A percentile compares a stretch with the other conserved stretches of the same genome.
Evolutionary conservation across 2,329 filamentous ascomycete species (phyloP).

Genomic region (Emericellopsis cladophorae): DNA sequence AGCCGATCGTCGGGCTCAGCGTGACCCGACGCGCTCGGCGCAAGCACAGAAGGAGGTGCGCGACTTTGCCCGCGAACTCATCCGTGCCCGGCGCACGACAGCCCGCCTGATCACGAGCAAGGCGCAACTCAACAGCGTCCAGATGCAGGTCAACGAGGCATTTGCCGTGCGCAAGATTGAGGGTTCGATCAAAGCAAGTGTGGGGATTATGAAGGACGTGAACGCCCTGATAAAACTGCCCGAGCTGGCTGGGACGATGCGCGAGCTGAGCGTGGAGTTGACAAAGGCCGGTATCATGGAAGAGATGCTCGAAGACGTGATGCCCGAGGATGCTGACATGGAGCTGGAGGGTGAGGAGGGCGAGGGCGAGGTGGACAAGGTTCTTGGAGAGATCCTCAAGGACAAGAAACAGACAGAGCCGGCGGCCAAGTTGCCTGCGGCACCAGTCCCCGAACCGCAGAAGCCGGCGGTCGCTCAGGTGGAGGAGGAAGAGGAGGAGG

Average conservation of each 20-base stretch:
- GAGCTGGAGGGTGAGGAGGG: constrained; percentile 66
- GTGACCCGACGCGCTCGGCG: constrained; percentile 63
- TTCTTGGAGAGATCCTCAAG: constrained; percentile 81
- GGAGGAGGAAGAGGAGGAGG: constrained; percentile 64
- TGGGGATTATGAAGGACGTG: constrained; percentile 94
- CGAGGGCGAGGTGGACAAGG: constrained; percentile 78
- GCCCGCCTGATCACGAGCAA: constrained; percentile 71
- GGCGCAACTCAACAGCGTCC: constrained; percentile 82
- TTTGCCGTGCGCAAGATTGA: constrained; percentile 95
- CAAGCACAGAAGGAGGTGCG: constrained; percentile 77
- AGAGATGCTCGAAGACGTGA: constrained; percentile 83
- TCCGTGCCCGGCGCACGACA: constrained; percentile 66
- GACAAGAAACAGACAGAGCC: constrained; percentile 61
- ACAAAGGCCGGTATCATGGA: constrained; percentile 95
- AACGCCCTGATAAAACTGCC: constrained; percentile 76
- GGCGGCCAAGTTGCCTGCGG: constrained; percentile 44
- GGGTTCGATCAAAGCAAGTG: constrained; percentile 73
- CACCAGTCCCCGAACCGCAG: constrained; percentile 42
- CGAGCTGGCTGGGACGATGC: constrained; percentile 80
- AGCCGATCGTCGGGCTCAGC: constrained; percentile 69
- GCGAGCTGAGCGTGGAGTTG: constrained; percentile 72
- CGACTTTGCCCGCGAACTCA: constrained; percentile 76
- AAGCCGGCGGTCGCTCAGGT: constrained; percentile 41
- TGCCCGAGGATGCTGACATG: constrained; percentile 62
- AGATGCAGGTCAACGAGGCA: constrained; percentile 96